phyloP scores from a whole-genome alignment of 2,329 filamentous ascomycete species.

The Colletotrichum sp. region DNA sequence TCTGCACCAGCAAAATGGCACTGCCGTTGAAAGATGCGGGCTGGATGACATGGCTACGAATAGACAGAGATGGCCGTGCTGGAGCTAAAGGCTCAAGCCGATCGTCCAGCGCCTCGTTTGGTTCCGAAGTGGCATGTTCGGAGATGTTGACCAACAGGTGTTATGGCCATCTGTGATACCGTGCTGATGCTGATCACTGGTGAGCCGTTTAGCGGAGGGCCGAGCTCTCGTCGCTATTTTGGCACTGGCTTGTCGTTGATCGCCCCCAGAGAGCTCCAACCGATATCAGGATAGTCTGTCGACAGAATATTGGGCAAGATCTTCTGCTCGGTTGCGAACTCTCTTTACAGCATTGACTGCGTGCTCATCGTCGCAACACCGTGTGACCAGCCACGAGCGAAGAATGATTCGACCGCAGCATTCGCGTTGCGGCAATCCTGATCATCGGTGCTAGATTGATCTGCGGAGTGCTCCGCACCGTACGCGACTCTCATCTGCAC shows the following conservation, averaged over 20 bases:
- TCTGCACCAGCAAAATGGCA: neutral
- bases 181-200: neutral
- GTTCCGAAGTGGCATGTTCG: neutral
- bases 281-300: neutral
- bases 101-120: neutral
- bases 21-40: neutral
- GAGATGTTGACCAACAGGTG: neutral
- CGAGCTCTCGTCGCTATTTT: neutral
- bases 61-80: neutral
- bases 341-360: neutral
- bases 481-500: neutral
- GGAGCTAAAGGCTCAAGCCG: neutral
- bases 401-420: neutral
- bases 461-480: neutral
- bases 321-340: neutral
- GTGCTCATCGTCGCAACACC: neutral
- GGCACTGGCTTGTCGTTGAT: neutral
- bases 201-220: neutral
- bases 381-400: neutral
- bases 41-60: neutral
- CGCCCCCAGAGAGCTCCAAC: neutral
- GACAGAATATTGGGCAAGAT: neutral
- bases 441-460: neutral
- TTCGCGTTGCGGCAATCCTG: neutral
- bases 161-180: neutral